These are phyloP conservation scores for Colletotrichum cuscutae DNA, from an alignment of 2,329 filamentous ascomycete genomes.

Conservation along the genomic window DNA sequence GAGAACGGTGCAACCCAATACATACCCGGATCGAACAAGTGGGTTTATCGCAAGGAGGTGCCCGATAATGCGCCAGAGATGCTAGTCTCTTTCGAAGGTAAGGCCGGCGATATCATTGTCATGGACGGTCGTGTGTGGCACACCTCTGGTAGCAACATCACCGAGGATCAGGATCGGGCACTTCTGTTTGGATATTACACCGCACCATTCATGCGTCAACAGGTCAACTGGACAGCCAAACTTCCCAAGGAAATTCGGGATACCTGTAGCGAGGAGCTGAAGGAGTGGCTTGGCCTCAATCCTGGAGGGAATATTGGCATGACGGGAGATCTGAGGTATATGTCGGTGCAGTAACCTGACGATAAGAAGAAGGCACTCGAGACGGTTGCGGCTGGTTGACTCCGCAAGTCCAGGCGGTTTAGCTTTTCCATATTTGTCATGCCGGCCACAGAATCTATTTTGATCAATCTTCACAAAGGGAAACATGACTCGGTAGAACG, in stretches of 20 bases:
- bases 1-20: background rate
- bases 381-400: background rate
- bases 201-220: background rate
- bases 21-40: background rate
- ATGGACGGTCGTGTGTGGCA: background rate
- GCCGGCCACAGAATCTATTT: too few relatives aligned
- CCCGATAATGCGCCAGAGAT: background rate
- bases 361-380: background rate
- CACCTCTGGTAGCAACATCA: background rate
- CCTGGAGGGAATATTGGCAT: background rate
- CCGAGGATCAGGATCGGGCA: background rate
- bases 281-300: background rate
- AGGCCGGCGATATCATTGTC: background rate
- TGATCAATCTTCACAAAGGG: too few relatives aligned
- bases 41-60: background rate
- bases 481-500: too few relatives aligned
- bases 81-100: background rate
- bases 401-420: background rate
- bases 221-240: background rate
- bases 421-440: background rate
- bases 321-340: background rate
- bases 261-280: background rate
- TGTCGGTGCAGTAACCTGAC: background rate
- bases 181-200: background rate
- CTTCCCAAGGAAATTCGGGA: background rate